Conservation (phyloP, 148 eudicot species). For the Nyssa sinensis region DNA sequence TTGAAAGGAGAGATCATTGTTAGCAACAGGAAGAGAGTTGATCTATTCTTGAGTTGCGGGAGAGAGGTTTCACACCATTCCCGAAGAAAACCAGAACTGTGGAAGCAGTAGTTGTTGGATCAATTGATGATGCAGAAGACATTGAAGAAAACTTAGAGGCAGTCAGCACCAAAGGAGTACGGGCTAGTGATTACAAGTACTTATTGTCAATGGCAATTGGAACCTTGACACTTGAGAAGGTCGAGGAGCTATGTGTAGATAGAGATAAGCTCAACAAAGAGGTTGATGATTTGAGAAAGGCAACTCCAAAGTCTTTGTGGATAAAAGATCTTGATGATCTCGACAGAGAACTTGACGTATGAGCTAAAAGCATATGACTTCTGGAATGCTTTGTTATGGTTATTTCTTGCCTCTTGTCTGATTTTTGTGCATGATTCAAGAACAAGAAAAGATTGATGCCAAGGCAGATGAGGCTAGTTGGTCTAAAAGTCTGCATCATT, state of each 20-base stretch:
- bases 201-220: constrained; percentile 73
- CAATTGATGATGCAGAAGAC: constrained; percentile 48
- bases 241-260: constrained; percentile 56
- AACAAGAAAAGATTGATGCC: constrained; percentile 50
- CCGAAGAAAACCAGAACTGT: constrained; percentile 47
- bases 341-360: constrained; percentile 61
- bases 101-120: constrained; percentile 54
- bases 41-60: constrained; percentile 58
- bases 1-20: constrained; percentile 77
- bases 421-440: constrained; percentile 34
- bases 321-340: constrained; percentile 71
- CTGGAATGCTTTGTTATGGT: background rate
- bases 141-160: constrained; percentile 33
- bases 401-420: background rate
- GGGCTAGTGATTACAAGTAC: constrained; percentile 71
- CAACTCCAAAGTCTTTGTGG: constrained; percentile 65
- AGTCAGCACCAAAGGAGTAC: constrained; percentile 22
- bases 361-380: background rate
- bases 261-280: constrained; percentile 52
- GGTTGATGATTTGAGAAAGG: constrained; percentile 54
- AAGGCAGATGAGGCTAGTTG: constrained; percentile 32
- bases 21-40: constrained; percentile 79
- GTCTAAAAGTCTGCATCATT: constrained; percentile 13
- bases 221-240: constrained; percentile 68
- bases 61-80: constrained; percentile 74